Conservation (phyloP, 1,284 basidiomycete species). For the Ceratorhiza oryzae-sativae region DNA sequence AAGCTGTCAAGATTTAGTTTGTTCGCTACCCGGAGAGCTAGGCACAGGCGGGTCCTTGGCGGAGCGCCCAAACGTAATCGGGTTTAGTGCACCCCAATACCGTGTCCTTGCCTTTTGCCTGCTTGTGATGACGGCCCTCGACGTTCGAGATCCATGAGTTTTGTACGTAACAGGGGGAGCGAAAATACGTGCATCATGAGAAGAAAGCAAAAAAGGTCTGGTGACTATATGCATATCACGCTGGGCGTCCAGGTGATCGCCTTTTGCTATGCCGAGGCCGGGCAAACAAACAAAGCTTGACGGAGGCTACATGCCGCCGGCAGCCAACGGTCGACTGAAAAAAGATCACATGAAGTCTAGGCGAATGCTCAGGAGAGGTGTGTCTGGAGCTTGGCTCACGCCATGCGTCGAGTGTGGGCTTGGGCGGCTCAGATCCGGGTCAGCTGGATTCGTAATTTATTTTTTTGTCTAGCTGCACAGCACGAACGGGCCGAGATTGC, state of each 20-base stretch:
- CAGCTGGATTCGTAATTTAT: too few species aligned
- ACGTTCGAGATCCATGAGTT: not conserved
- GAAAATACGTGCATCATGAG: not conserved
- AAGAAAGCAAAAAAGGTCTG: not conserved
- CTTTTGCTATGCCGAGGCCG: not conserved
- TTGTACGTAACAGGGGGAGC: not conserved
- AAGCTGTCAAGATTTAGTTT: slow-evolving; percentile 6
- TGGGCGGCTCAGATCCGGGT: not conserved
- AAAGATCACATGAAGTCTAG: not conserved
- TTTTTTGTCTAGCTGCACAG: too few species aligned
- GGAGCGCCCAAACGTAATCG: not conserved
- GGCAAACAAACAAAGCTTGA: slow-evolving; percentile 6
- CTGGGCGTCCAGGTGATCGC: not conserved
- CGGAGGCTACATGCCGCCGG: not conserved
- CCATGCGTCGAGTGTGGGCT: not conserved
- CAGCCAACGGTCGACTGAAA: not conserved
- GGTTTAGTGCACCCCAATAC: not conserved
- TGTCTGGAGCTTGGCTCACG: not conserved
- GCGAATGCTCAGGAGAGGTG: not conserved
- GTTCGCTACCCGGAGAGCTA: not conserved
- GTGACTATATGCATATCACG: slow-evolving; percentile 28
- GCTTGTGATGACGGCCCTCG: not conserved
- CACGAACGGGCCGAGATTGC: too few species aligned
- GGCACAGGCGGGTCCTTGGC: not conserved
- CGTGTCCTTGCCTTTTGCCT: not conserved